Evolutionary conservation across 768 basidiomycete genomes (phyloP).

Genomic region (Tylopilus sp.): DNA sequence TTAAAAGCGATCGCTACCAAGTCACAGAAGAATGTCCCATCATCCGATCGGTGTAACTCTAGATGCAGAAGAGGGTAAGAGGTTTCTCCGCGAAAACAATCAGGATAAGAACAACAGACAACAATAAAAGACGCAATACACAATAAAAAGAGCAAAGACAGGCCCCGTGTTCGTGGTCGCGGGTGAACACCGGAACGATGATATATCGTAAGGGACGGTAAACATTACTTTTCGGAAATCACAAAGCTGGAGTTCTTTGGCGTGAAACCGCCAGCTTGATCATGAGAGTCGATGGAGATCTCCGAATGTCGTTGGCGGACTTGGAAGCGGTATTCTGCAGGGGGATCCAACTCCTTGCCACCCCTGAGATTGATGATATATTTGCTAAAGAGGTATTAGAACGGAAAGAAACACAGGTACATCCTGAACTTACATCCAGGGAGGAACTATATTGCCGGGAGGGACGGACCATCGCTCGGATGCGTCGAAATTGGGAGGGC

Average conservation of each 20-base stretch:
- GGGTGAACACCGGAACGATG: slow-evolving; percentile 8
- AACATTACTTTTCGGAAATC: slow-evolving; percentile 25
- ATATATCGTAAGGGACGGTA: not conserved
- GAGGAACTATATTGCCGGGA: slow-evolving; percentile 63
- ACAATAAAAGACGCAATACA: slow-evolving; percentile 18
- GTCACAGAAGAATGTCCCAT: slow-evolving; percentile 1
- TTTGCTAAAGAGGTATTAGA: slow-evolving; percentile 20
- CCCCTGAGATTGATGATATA: slow-evolving; percentile 20
- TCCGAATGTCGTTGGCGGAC: slow-evolving; percentile 32
- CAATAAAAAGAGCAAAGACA: slow-evolving; percentile 26
- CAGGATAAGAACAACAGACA: not conserved
- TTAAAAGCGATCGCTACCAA: not conserved
- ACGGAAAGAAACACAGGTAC: not conserved
- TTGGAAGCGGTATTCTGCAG: slow-evolving; percentile 30
- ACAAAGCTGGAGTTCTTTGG: slow-evolving; percentile 26
- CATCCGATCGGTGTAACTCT: slow-evolving; percentile 2
- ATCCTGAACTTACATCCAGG: slow-evolving; percentile 54
- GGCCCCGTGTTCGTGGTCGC: slow-evolving; percentile 15
- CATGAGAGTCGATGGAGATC: slow-evolving; percentile 33
- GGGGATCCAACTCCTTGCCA: not conserved
- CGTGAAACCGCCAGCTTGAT: slow-evolving; percentile 22
- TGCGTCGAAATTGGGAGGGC: slow-evolving; percentile 60
- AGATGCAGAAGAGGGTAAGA: not conserved
- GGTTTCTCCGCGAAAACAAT: not conserved
- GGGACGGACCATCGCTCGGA: slow-evolving; percentile 72